A percentile compares a stretch with the other conserved stretches of the same genome.
phyloP scores from a whole-genome alignment of 2,329 filamentous ascomycete species.

The Botrytis medusae region DNA sequence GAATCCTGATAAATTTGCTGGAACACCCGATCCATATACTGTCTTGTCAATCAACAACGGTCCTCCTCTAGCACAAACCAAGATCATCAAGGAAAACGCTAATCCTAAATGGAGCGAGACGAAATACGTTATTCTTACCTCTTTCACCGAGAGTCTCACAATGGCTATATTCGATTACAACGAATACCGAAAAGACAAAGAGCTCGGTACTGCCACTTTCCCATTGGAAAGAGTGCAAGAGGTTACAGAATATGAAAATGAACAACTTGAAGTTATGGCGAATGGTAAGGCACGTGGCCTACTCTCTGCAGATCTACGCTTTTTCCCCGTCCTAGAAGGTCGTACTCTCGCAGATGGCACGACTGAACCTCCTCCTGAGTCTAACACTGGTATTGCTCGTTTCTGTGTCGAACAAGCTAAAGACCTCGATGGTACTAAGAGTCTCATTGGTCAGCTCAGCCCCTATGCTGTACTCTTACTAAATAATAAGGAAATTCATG shows the following conservation, averaged over 20 bases:
- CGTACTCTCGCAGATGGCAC: conserved; percentile 73
- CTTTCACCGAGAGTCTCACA: conserved; percentile 82
- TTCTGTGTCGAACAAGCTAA: conserved; percentile 96
- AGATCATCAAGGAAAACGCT: conserved; percentile 78
- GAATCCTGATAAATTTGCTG: conserved; percentile 91
- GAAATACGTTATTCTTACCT: conserved; percentile 90
- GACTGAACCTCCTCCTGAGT: conserved; percentile 77
- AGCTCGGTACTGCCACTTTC: conserved; percentile 85
- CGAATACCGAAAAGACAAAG: conserved; percentile 93
- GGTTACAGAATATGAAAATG: conserved; percentile 75
- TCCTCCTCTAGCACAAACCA: conserved; percentile 80
- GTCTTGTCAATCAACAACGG: conserved; percentile 82
- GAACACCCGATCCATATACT: conserved; percentile 87
- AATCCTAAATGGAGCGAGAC: conserved; percentile 97
- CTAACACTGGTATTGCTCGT: conserved; percentile 88
- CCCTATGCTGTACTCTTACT: conserved; percentile 86
- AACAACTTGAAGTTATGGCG: conserved; percentile 78
- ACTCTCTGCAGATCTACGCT: conserved; percentile 79
- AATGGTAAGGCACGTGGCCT: conserved; percentile 83
- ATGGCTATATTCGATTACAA: conserved; percentile 90
- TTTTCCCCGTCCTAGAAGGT: conserved; percentile 87
- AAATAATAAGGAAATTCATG: conserved; percentile 88
- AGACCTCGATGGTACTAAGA: conserved; percentile 90
- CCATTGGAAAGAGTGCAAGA: conserved; percentile 78
- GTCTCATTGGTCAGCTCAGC: conserved; percentile 84